Base-by-base conservation (phyloP, 1,284 basidiomycete genomes). In the Phenoliferia sp. region DNA sequence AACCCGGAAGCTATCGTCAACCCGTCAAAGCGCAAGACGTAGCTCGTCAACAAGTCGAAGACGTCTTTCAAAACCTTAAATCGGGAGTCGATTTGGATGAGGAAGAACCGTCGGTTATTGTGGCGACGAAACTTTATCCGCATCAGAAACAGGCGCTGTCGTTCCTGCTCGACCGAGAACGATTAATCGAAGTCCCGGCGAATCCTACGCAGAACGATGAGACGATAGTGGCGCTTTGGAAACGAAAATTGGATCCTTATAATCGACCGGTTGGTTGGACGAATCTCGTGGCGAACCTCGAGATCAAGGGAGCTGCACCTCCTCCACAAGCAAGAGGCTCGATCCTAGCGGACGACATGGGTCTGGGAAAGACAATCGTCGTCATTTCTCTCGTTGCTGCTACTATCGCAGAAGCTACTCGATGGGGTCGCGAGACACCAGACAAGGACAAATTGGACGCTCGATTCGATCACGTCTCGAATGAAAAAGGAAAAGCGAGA, bases 101-200 rank as follows among this genome's bases (percentile, higher is more conserved):
- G 79, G 90, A 90, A 19, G 88, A 94, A 77, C 86, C 94, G 64
- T 90, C 84, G 57, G 80, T 85, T n/a, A 87, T 92, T 76, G 87
- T 99, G 69, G 88, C 87, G 39, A 96, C 96, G n/a, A 84, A 81
- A 56, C 83, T 99, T 10, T 98, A 98, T 79, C 90, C 94, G 22
- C 96, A 99, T 82, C 96, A 99, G 81, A 95, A 95, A 81, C 95
- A 96, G 79, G 96, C 94, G 29, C 83, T 99, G 29, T 93, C 94
- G 0, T 99, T 99, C 80, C 82, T 99, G 59, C 83, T 98, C n/a
- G 92, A 95, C 75, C 86, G 94, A 50, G 96, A 99, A 80, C 69
- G 55, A 57, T 48, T 69, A 44, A 29, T 64, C 67, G 55, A 69
- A 44, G 48, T 73, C 34, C 63, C 60, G 6, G 48, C 59, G 28